Evolutionary conservation across 2,329 filamentous ascomycete genomes (phyloP), one percentile per base, ranked within the genome.

Genomic region (Stachybotrys echinatus): DNA sequence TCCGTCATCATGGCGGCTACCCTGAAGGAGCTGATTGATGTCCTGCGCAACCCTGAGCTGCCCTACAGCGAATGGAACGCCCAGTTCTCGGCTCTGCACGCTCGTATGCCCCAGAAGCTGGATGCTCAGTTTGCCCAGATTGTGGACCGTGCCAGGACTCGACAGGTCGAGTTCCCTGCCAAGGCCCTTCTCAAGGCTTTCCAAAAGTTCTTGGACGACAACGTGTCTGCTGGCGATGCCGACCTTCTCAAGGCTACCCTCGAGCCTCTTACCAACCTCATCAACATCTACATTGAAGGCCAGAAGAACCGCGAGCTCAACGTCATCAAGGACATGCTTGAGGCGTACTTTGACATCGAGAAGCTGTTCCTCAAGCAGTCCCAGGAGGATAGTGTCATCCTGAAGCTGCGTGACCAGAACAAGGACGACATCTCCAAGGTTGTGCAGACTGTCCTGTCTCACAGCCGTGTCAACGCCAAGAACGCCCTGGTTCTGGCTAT

Each of bases 61-160:
- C 94, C 94, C 2, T 99, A 94, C 66, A 91, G 92, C 68, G 91
- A 99, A 70, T 99, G 92, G 89, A 91, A 88, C 55, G 88, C 92
- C 6, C 91, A 97, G 65, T 94, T 95, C 59, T 95, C 94, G 45
- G 94, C 94, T 20, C 81, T 99, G n/a, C 92, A 97, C 70, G 89
- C 92, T 6, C 88, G 94, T 61, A 99, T 97, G 88, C 94, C 94
- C 0, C 87, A 92, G 66, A 96, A 92, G 74, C 84, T 99, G 23
- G 92, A 96, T 60, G 70, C 83, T 20, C 84, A 83, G 56, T 86
- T 99, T 57, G 84, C 85, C 12, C 88, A 94, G 61, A 86, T 95
- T 42, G 87, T 97, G 47, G 92, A 97, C 52, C 86, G 88, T 52
- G 84, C 91, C 40, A 88, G 85, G 68, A 73, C 82, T 50, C 84